Evolutionary conservation across 2,329 filamentous ascomycete genomes (phyloP).

Genomic region (Verticillium longisporum): DNA sequence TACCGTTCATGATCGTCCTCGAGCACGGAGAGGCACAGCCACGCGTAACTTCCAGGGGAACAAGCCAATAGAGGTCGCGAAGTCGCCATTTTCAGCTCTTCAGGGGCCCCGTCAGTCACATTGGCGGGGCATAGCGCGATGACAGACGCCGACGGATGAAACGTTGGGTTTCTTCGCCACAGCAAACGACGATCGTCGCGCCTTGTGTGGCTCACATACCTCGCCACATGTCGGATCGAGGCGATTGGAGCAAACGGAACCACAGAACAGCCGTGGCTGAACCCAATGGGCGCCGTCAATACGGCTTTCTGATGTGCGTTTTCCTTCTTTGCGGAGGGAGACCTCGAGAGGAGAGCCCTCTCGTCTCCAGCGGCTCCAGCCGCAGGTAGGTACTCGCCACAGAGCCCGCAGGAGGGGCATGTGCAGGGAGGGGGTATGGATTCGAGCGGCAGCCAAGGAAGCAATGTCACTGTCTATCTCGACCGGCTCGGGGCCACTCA

Average conservation of each 20-base stretch:
- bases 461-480: slow-evolving; percentile 13
- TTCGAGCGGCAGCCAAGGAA: slow-evolving; percentile 2
- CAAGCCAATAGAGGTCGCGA: background rate
- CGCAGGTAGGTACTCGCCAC: slow-evolving; percentile 6
- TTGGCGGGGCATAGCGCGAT: background rate
- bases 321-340: background rate
- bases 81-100: background rate
- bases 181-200: slow-evolving; percentile 1
- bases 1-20: background rate
- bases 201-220: background rate
- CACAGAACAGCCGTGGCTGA: background rate
- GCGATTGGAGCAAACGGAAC: slow-evolving; percentile 1
- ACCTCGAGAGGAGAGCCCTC: slow-evolving; percentile 1
- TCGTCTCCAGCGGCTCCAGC: slow-evolving; percentile 4
- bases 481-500: slow-evolving; percentile 1
- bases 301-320: slow-evolving; percentile 6
- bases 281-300: background rate
- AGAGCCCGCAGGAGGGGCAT: background rate
- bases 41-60: background rate
- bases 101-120: background rate
- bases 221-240: slow-evolving; percentile 4
- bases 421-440: slow-evolving; percentile 1
- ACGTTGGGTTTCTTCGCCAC: background rate
- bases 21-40: background rate
- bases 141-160: background rate